phyloP scores from a whole-genome alignment of 495 filamentous ascomycete species.

The Aspergillus conjunctus region DNA sequence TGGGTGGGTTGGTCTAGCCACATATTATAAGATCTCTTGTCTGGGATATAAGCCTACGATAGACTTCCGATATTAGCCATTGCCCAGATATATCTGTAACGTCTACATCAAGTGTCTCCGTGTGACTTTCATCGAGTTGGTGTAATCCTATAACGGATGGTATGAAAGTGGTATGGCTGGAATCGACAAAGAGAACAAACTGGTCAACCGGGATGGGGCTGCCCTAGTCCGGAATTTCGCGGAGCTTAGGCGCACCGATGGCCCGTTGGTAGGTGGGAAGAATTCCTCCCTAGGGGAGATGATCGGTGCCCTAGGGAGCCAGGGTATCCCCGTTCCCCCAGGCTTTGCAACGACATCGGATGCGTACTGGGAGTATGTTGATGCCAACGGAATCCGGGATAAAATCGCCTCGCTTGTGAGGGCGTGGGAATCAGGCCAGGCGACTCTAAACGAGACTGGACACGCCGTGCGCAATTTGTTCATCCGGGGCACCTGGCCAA shows the following conservation, averaged over 20 bases:
- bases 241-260: constrained; percentile 4
- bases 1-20: too few species aligned
- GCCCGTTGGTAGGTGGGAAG: constrained; percentile 33
- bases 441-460: constrained; percentile 17
- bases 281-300: constrained; percentile 43
- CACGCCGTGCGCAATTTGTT: constrained; percentile 28
- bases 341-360: constrained; percentile 38
- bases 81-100: too few species aligned
- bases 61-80: too few species aligned
- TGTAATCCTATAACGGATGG: too few species aligned
- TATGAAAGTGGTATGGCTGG: background rate
- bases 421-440: constrained; percentile 15
- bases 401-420: constrained; percentile 25
- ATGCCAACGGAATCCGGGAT: constrained; percentile 32
- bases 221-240: background rate
- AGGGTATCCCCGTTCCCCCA: constrained; percentile 35
- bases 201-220: background rate
- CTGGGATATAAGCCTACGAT: too few species aligned
- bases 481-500: constrained; percentile 23
- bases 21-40: too few species aligned
- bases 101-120: too few species aligned
- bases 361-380: constrained; percentile 36
- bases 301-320: constrained; percentile 26
- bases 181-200: background rate
- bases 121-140: too few species aligned